Base-by-base conservation (phyloP, 495 filamentous ascomycete genomes). In the Aspergillus indologenus region DNA sequence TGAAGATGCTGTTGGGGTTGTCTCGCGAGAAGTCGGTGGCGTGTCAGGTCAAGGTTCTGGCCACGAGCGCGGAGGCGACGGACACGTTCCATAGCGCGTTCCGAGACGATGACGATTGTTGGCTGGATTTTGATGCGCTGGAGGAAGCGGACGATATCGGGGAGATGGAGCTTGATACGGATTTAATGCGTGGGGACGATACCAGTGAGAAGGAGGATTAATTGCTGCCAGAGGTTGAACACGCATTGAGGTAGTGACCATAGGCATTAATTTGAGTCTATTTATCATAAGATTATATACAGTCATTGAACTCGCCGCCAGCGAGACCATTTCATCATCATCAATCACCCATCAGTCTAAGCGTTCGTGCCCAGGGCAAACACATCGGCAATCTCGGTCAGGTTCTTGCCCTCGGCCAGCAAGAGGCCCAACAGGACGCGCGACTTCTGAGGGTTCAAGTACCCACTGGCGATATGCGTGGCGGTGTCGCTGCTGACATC, bases 391-490 rank as follows among this genome's bases (percentile, higher is more conserved):
- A 73, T 69, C 34, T 70, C 67, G 29, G 61, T 54, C 9, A 69
- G 44, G 24, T 54, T 57, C 60, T 65, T 68, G 0, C 59, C 59
- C 53, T 71, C 43, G 1, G 70, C 64, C 42, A 72, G 50, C 55
- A 75, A 42, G 50, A 71, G 45, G 0, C 67, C 67, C 20, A 71
- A 58, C 47, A 72, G 57, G 46, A 75, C 63, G 2, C 68, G 60
- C 8, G 66, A 60, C 53, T 72, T 65, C 23, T 61, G 53, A 2
- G 72, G 70, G 58, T 71, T 72, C 51, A 70, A 58, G 57, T 66
- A 69, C 6, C 70, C 68, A 40, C 66, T 70, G 1, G 70, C 66
- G 55, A 75, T 72, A 15, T 64, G 67, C 23, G 65, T 70, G 1
- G 70, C 66, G 53, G 71, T 72, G 14, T 64, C 59, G 40, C 61